Percentiles rank a stretch among this genome's conserved stretches.
Evolutionary conservation across 768 basidiomycete species (phyloP).

Genomic region (Lepiota venenata): DNA sequence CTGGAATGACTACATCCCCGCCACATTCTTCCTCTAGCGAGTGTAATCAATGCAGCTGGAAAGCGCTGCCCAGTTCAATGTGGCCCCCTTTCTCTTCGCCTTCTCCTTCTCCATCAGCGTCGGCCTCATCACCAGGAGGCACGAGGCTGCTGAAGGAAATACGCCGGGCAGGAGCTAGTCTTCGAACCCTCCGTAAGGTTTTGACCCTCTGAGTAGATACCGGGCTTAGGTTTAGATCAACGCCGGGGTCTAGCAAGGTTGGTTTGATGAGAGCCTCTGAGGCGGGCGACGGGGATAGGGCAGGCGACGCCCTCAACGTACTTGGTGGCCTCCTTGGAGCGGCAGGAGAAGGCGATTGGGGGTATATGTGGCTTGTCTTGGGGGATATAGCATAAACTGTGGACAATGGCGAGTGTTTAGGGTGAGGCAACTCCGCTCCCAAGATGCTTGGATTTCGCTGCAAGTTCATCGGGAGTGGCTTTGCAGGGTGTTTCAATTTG

Average conservation of each 20-base stretch:
- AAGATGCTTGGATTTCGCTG: constrained; percentile 65
- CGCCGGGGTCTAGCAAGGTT: constrained; percentile 5
- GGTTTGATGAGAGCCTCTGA: constrained; percentile 12
- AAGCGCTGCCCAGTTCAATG: constrained; percentile 60
- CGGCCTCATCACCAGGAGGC: constrained; percentile 33
- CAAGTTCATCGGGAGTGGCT: constrained; percentile 42
- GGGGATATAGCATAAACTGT: constrained; percentile 8
- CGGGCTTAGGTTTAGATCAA: constrained; percentile 15
- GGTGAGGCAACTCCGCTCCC: constrained; percentile 58
- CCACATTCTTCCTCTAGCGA: neutral
- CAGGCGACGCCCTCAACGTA: neutral
- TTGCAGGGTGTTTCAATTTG: constrained; percentile 15
- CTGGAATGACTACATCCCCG: neutral
- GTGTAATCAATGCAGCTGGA: constrained; percentile 30
- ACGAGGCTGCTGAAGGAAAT: constrained; percentile 65
- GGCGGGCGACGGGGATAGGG: constrained; percentile 13
- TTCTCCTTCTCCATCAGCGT: constrained; percentile 32
- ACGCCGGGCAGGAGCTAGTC: constrained; percentile 44
- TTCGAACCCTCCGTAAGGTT: constrained; percentile 50
- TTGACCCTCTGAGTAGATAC: constrained; percentile 26
- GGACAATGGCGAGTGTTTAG: constrained; percentile 6
- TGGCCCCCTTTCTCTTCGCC: constrained; percentile 20
- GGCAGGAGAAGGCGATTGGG: constrained; percentile 9
- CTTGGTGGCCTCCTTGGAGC: neutral
- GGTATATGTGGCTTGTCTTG: neutral